These are phyloP conservation scores for Fusarium musae DNA, from an alignment of 2,329 filamentous ascomycete species.

Conservation along the genomic window DNA sequence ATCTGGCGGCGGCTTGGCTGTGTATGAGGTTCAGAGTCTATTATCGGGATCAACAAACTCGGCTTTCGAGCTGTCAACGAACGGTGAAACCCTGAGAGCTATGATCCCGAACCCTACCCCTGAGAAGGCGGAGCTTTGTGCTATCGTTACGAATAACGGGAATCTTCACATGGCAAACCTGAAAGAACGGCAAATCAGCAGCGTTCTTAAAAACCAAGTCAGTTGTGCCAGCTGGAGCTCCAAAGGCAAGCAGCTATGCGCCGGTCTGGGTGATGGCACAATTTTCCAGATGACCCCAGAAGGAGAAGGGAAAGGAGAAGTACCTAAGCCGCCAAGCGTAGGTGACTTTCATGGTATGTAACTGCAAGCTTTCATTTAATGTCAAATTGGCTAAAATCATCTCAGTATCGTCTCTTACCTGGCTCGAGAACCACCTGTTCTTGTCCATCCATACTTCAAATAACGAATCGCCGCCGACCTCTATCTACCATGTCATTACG, in stretches of 20 bases:
- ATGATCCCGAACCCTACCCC: conserved; percentile 83
- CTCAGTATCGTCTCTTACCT: conserved; percentile 80
- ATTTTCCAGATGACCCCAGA: conserved; percentile 86
- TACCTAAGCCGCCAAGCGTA: conserved; percentile 79
- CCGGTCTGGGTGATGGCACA: conserved; percentile 83
- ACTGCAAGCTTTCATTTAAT: background rate
- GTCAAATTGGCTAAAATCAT: conserved; percentile 8
- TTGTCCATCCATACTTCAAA: conserved; percentile 80
- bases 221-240: conserved; percentile 92
- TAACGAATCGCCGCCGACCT: conserved; percentile 67
- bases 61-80: conserved; percentile 80
- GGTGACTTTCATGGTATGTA: conserved; percentile 73
- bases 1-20: conserved; percentile 80
- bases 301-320: conserved; percentile 78
- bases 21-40: conserved; percentile 80
- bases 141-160: conserved; percentile 82
- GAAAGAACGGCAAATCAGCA: conserved; percentile 72
- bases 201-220: conserved; percentile 75
- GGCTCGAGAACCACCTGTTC: conserved; percentile 90
- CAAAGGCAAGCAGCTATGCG: conserved; percentile 91
- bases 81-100: conserved; percentile 76
- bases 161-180: conserved; percentile 87
- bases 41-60: conserved; percentile 73
- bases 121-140: conserved; percentile 79
- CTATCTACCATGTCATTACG: conserved; percentile 82